Evolutionary conservation across 257 asterid species (phyloP).

Genomic region (Craterostigma plantagineum): DNA sequence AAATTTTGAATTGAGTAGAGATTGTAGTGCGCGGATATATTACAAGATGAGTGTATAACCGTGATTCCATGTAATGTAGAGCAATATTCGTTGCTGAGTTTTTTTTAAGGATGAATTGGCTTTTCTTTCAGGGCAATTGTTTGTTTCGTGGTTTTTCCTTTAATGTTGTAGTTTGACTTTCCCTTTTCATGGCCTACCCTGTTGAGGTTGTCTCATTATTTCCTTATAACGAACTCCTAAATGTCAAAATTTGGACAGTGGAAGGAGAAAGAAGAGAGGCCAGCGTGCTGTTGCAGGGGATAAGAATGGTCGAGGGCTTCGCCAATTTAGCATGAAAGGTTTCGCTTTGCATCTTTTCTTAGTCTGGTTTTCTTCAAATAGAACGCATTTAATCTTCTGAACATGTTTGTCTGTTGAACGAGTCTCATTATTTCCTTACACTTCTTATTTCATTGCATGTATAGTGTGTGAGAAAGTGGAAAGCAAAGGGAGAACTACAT

Average conservation of each 20-base stretch:
- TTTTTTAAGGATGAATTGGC: too few species aligned
- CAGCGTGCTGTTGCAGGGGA: conserved; percentile 88
- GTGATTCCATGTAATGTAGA: too few species aligned
- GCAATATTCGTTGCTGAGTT: too few species aligned
- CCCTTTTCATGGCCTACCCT: too few species aligned
- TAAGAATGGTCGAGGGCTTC: conserved; percentile 94
- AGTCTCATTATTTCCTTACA: conserved; percentile 8
- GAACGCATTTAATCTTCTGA: not conserved
- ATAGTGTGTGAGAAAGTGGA: conserved; percentile 95
- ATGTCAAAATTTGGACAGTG: conserved; percentile 20
- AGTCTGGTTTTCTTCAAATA: not conserved
- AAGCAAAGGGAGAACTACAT: conserved; percentile 98
- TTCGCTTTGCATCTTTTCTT: conserved; percentile 4
- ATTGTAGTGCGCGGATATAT: too few species aligned
- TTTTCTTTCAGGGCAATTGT: too few species aligned
- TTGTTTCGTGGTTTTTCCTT: too few species aligned
- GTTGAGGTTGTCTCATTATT: too few species aligned
- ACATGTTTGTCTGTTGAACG: conserved; percentile 5
- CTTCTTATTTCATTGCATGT: conserved; percentile 12
- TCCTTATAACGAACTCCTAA: not conserved
- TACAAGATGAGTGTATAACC: too few species aligned
- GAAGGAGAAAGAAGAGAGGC: conserved; percentile 85
- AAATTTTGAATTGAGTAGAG: too few species aligned
- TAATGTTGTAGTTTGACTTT: too few species aligned
- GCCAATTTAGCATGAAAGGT: conserved; percentile 99